Evolutionary conservation across 208 protist species (phyloP).

Genomic region (Wallacemonas collosoma): DNA sequence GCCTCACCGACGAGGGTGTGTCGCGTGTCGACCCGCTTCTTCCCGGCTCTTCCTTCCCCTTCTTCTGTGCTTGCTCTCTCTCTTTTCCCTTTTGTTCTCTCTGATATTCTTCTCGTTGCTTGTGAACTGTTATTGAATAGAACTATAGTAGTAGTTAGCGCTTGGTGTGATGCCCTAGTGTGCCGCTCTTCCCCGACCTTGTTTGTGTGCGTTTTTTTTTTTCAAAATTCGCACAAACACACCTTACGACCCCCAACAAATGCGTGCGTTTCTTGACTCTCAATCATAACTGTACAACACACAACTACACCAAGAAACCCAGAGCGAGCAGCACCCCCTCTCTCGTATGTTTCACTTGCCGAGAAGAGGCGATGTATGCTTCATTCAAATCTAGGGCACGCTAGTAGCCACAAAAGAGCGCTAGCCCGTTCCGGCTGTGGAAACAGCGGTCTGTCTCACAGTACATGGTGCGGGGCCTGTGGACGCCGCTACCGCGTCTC

Average conservation of each 20-base stretch:
- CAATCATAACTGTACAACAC: slow-evolving; percentile 4
- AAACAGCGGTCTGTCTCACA: too few species aligned
- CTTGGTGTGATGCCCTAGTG: slow-evolving; percentile 3
- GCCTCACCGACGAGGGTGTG: too few species aligned
- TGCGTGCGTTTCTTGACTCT: slow-evolving; percentile 16
- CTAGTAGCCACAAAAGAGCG: too few species aligned
- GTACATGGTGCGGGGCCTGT: too few species aligned
- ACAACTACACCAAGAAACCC: not conserved
- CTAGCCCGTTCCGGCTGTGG: too few species aligned
- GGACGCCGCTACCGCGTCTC: too few species aligned
- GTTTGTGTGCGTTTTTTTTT: slow-evolving; percentile 5
- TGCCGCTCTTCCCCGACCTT: not conserved
- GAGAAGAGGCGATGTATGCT: too few species aligned
- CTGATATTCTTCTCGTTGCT: slow-evolving; percentile 19
- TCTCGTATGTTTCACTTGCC: too few species aligned
- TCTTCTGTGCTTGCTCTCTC: not conserved
- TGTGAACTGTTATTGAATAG: slow-evolving; percentile 18
- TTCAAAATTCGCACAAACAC: not conserved
- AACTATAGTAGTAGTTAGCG: slow-evolving; percentile 17
- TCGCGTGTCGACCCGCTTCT: not conserved
- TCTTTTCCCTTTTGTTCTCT: slow-evolving; percentile 8
- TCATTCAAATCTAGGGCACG: too few species aligned
- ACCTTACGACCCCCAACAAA: slow-evolving; percentile 8
- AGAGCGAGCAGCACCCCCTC: too few species aligned
- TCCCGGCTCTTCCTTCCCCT: slow-evolving; percentile 12